Evolutionary conservation across 1,284 basidiomycete species (phyloP).

Genomic region (Tilletiaria anomala): DNA sequence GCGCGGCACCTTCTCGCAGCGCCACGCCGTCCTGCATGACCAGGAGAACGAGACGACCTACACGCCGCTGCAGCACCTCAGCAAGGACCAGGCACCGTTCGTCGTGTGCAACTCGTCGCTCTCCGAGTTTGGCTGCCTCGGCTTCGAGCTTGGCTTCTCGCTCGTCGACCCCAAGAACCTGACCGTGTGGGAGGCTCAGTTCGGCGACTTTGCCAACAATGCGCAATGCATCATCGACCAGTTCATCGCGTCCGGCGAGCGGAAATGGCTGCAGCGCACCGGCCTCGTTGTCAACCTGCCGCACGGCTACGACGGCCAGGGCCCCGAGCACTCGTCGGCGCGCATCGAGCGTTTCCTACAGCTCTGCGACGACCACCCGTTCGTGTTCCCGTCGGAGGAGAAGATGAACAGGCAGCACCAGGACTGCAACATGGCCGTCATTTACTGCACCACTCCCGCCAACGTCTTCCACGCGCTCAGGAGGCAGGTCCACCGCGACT

Average conservation of each 20-base stretch:
- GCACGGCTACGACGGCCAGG: constrained; percentile 97
- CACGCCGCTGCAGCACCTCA: constrained; percentile 74
- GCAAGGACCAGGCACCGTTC: constrained; percentile 74
- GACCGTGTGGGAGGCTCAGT: constrained; percentile 95
- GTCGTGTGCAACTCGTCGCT: constrained; percentile 93
- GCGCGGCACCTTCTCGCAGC: constrained; percentile 98
- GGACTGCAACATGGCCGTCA: constrained; percentile 97
- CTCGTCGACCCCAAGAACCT: constrained; percentile 86
- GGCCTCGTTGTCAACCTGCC: constrained; percentile 74
- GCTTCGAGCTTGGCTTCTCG: constrained; percentile 97
- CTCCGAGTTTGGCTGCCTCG: constrained; percentile 86
- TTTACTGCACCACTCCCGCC: constrained; percentile 60
- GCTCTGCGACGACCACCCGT: constrained; percentile 91
- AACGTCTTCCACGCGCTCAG: constrained; percentile 40
- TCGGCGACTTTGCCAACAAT: constrained; percentile 49
- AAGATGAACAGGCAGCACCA: constrained; percentile 92
- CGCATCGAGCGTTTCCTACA: constrained; percentile 94
- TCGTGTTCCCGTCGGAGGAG: constrained; percentile 71
- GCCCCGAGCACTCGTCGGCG: constrained; percentile 94
- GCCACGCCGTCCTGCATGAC: constrained; percentile 92
- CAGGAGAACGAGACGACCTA: constrained; percentile 83
- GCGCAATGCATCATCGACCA: constrained; percentile 98
- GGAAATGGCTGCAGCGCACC: constrained; percentile 93
- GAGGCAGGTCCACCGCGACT: constrained; percentile 39
- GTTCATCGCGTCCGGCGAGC: constrained; percentile 92